Conservation (phyloP, 2,329 filamentous ascomycete genomes). For the Claviceps digitariae region DNA sequence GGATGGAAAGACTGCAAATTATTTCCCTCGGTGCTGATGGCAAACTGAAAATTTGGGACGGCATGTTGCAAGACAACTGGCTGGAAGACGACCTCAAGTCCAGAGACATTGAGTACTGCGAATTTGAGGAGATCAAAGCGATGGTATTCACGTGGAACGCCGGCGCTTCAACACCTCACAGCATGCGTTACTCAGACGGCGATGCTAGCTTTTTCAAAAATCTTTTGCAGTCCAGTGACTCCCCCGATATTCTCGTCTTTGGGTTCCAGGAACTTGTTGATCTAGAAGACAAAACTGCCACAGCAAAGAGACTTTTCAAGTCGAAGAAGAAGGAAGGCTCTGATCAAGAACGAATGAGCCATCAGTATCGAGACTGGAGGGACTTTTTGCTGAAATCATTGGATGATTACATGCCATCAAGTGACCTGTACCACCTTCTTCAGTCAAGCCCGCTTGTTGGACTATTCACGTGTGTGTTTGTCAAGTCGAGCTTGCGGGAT, state of each 20-base stretch:
- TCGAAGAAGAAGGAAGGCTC: constrained; percentile 75
- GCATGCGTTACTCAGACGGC: constrained; percentile 60
- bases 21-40: constrained; percentile 81
- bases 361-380: constrained; percentile 93
- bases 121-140: constrained; percentile 68
- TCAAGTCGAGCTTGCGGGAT: constrained; percentile 64
- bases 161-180: constrained; percentile 83
- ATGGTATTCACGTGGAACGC: constrained; percentile 93
- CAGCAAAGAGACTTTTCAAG: constrained; percentile 88
- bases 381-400: constrained; percentile 74
- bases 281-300: constrained; percentile 91
- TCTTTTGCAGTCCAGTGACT: constrained; percentile 59
- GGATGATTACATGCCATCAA: constrained; percentile 67
- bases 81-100: constrained; percentile 82
- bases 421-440: constrained; percentile 69
- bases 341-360: constrained; percentile 85
- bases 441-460: constrained; percentile 83
- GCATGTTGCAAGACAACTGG: constrained; percentile 85
- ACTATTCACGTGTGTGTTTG: constrained; percentile 90
- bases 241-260: constrained; percentile 85
- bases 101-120: constrained; percentile 70
- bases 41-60: constrained; percentile 77
- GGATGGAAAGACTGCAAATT: constrained; percentile 70
- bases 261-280: constrained; percentile 98
- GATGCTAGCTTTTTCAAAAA: constrained; percentile 72